Evolutionary conservation across 1,284 basidiomycete genomes (phyloP), one percentile per base, ranked within the genome.

Genomic region (Leucoagaricus sp.): DNA sequence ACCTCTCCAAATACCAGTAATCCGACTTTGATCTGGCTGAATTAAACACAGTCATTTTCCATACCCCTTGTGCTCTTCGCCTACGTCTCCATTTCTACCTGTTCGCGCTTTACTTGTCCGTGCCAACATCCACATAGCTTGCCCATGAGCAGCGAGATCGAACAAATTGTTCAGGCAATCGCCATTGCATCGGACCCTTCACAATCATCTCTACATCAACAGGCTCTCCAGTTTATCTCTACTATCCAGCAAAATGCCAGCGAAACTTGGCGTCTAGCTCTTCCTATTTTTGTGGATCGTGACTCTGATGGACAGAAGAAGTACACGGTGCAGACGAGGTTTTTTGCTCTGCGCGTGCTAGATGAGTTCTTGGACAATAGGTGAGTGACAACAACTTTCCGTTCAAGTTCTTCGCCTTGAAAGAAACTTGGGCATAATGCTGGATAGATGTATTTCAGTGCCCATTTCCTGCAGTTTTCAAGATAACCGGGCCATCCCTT

Each of bases 291-390:
- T 69, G 79, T 86, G 41, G 88, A 87, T 63, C 70, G 74, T 40
- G 77, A 77, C 48, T 65, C 80, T 28, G 82, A 84, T 62, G 85
- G 85, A 28, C 64, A 71, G 29, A 77, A 83, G 65, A 90, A 86
- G 72, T 84, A 93, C 70, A 83, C 85, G 21, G 72, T 84, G 45
- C 85, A 94, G 66, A 90, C 84, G 40, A 82, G 94, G 56, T 91
- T 96, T 75, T 95, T 91, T 71, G 91, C 89, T 23, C 76, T 96
- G 62, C 85, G 92, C 59, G 84, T 96, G 56, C 72, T 96, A 57
- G 91, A 94, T 61, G 91, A 94, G 55, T 93, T 92, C 67, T 79
- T 96, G 59, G 91, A 92, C 65, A 88, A 87, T 71, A 82, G 87
- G 93, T 93, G 70, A 77, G 90, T 76, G 25, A 49, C 33, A 7